Percentiles rank a stretch among this genome's conserved stretches.
These are phyloP conservation scores for Dacryopinax primogenitus DNA, from an alignment of 768 basidiomycete species.

Conservation along the genomic window DNA sequence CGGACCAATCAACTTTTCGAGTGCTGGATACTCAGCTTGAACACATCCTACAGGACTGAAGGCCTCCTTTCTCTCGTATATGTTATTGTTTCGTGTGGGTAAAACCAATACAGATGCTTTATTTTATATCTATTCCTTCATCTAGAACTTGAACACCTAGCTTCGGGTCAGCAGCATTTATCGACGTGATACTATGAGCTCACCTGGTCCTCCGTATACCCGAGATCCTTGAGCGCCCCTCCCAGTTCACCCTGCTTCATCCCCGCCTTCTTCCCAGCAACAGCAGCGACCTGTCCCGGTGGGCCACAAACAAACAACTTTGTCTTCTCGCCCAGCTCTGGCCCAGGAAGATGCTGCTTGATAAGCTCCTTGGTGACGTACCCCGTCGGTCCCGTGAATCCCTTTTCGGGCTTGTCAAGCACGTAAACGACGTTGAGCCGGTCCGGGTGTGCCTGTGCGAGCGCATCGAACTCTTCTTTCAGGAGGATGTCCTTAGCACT, in stretches of 20 bases:
- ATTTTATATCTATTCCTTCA: neutral
- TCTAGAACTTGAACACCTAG: constrained; percentile 30
- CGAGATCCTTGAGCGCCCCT: constrained; percentile 75
- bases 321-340: constrained; percentile 57
- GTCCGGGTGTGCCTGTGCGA: constrained; percentile 56
- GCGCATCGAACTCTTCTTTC: constrained; percentile 56
- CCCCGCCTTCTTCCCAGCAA: constrained; percentile 82
- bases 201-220: constrained; percentile 79
- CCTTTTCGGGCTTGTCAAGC: constrained; percentile 62
- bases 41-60: no score
- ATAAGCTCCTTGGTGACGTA: constrained; percentile 63
- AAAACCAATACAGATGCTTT: no score
- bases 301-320: constrained; percentile 88
- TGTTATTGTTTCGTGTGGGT: no score
- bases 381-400: constrained; percentile 49
- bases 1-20: no score
- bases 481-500: constrained; percentile 84
- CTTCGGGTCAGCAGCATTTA: neutral
- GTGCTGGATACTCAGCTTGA: no score
- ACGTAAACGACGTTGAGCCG: constrained; percentile 70
- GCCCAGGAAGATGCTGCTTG: constrained; percentile 54
- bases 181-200: constrained; percentile 8
- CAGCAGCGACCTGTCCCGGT: constrained; percentile 73
- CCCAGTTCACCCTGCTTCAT: constrained; percentile 71
- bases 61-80: no score